phyloP scores from a whole-genome alignment of 1,139 yeast genomes.

The Candida gigantensis region DNA sequence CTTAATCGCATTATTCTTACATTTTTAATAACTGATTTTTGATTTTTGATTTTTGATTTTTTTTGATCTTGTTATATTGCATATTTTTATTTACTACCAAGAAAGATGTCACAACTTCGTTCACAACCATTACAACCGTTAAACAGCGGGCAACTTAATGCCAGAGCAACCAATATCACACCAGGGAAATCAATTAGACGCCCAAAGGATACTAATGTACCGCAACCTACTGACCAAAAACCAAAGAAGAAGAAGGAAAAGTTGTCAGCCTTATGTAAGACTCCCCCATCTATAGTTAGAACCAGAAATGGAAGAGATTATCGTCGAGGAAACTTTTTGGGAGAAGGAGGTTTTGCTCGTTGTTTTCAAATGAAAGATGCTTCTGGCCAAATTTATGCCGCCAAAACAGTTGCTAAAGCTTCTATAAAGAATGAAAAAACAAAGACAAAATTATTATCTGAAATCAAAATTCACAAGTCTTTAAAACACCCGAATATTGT shows the following conservation, averaged over 20 bases:
- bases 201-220: slow-evolving; percentile 27
- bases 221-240: slow-evolving; percentile 16
- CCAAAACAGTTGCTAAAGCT: slow-evolving; percentile 96
- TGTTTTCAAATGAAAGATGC: slow-evolving; percentile 96
- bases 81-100: too few relatives aligned
- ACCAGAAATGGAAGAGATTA: slow-evolving; percentile 87
- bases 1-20: background rate
- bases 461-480: slow-evolving; percentile 91
- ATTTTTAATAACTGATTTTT: background rate
- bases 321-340: slow-evolving; percentile 86
- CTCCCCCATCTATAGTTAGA: slow-evolving; percentile 91
- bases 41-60: too few relatives aligned
- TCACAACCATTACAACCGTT: slow-evolving; percentile 51
- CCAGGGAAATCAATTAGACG: slow-evolving; percentile 42
- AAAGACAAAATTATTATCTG: slow-evolving; percentile 83
- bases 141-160: slow-evolving; percentile 46
- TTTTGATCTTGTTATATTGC: too few relatives aligned
- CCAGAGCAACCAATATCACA: slow-evolving; percentile 39
- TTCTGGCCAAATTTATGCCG: slow-evolving; percentile 85
- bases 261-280: slow-evolving; percentile 83
- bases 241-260: slow-evolving; percentile 77
- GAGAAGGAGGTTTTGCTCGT: slow-evolving; percentile 99
- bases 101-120: slow-evolving; percentile 40
- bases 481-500: slow-evolving; percentile 89
- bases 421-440: slow-evolving; percentile 91